Percentiles rank a stretch among this genome's conserved stretches.
Conservation (phyloP, 2,329 filamentous ascomycete genomes). For the Fusarium chlamydosporum region DNA sequence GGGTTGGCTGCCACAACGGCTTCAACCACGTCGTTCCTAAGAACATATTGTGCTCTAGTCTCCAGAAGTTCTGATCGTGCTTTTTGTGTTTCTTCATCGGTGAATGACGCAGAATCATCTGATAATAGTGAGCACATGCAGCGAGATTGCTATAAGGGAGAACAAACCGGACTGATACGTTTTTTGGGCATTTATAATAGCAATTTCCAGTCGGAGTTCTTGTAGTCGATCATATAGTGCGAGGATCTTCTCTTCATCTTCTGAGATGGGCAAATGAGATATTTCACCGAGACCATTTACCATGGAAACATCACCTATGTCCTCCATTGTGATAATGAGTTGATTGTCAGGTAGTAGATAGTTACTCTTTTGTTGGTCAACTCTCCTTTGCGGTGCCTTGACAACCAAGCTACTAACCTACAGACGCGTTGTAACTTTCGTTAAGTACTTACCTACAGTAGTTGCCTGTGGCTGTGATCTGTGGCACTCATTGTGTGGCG, state of each 20-base stretch:
- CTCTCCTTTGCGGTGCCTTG: slow-evolving; percentile 7
- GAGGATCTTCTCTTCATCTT: slow-evolving; percentile 75
- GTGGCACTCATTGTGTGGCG: slow-evolving; percentile 41
- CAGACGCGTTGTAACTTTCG: slow-evolving; percentile 25
- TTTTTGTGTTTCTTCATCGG: slow-evolving; percentile 66
- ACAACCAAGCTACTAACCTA: not conserved
- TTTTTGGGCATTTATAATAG: slow-evolving; percentile 71
- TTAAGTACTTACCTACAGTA: no score
- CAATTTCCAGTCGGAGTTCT: slow-evolving; percentile 79
- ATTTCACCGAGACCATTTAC: slow-evolving; percentile 54
- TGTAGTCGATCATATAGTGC: slow-evolving; percentile 79
- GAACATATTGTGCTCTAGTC: slow-evolving; percentile 76
- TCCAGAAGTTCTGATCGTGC: slow-evolving; percentile 78
- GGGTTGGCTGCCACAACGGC: slow-evolving; percentile 80
- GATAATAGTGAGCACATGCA: slow-evolving; percentile 27
- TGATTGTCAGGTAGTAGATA: not conserved
- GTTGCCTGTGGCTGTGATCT: slow-evolving; percentile 35
- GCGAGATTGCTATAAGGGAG: not conserved
- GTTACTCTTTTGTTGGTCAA: not conserved
- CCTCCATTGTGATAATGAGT: slow-evolving; percentile 47
- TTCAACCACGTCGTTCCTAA: slow-evolving; percentile 78
- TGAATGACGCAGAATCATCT: slow-evolving; percentile 53
- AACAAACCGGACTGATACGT: slow-evolving; percentile 55
- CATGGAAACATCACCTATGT: slow-evolving; percentile 51
- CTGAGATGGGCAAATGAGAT: slow-evolving; percentile 68